Evolutionary conservation across 202 grass and related monocot species (phyloP), one percentile per base, ranked within the genome.

Genomic region (Sporobolus alterniflorus): DNA sequence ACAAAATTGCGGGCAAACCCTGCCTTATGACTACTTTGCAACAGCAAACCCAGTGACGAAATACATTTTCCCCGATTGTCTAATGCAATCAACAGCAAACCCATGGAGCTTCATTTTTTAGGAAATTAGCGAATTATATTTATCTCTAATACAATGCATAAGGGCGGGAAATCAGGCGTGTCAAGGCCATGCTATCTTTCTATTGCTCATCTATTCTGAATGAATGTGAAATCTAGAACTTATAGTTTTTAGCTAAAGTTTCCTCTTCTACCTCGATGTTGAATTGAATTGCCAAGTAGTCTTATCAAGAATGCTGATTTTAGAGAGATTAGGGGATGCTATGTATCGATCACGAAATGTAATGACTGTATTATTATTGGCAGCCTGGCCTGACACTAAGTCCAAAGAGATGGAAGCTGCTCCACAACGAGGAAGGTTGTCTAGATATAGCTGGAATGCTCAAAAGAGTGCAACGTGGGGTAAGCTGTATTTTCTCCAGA

Each of bases 331-430:
- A 68, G 10, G 61, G 30, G 20, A 52, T 67, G 28, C 36, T 36
- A 20, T 49, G 31, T 81, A 29, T 10, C 80, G 56, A 51, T 91
- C n/a, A 40, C 39, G n/a, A 68, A 42, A 15, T 26, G 22, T 24
- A 56, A 34, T 74, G 46, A 73, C 17, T 73, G 0, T 33, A 31
- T 51, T 73, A 73, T 73, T 77, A 39, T 24, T 85, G 55, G 73
- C 83, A 98, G 95, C 92, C 90, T 86, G 84, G 95, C 40, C 91
- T 85, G 68, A 98, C 95, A 5, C 76, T 98, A 18, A 93, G 92
- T 76, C 81, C 88, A 50, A 98, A 59, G 85, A 82, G 92, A 88
- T 98, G 95, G 95, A 86, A 91, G 74, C 69, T 94, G 47, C 91
- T 94, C 31, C 89, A 91, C 74, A 93, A 89, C 22, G 90, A 90